Conservation (phyloP, 352 stramenopile species). For the Phytophthora vignae region DNA sequence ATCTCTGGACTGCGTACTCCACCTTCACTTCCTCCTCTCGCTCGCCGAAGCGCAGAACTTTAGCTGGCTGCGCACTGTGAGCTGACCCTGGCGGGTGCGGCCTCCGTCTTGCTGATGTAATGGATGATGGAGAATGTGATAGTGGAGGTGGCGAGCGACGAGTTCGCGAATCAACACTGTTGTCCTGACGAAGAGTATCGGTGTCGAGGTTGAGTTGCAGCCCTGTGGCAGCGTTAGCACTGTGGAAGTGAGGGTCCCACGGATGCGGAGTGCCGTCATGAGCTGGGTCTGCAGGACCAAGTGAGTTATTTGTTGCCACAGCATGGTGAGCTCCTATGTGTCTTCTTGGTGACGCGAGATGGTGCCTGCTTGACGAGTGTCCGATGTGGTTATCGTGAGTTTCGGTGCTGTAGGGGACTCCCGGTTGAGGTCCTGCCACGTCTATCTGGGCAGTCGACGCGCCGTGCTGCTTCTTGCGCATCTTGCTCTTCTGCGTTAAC, state of each 20-base stretch:
- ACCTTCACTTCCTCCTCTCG: conserved; percentile 30
- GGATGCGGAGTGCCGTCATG: background rate
- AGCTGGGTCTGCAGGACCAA: background rate
- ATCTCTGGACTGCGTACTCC: conserved; percentile 24
- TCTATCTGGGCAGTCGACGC: background rate
- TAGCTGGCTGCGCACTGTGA: conserved; percentile 1
- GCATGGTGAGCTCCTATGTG: conserved; percentile 23
- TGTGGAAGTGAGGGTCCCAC: background rate
- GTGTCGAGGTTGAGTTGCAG: conserved; percentile 28
- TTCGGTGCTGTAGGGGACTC: conserved; percentile 51
- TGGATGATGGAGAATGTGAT: conserved; percentile 22
- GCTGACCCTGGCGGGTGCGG: conserved; percentile 13
- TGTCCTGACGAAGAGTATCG: background rate
- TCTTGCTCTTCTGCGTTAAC: conserved; percentile 31
- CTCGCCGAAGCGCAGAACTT: conserved; percentile 24
- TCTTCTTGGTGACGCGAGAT: conserved; percentile 47
- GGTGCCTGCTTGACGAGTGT: conserved; percentile 4
- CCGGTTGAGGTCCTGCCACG: conserved; percentile 33
- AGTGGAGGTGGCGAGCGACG: conserved; percentile 13
- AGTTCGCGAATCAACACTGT: conserved; percentile 2
- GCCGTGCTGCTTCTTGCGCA: conserved; percentile 24
- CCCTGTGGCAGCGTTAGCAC: background rate
- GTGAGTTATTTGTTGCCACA: background rate
- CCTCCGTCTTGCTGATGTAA: conserved; percentile 10
- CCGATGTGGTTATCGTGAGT: background rate